These are phyloP conservation scores for Trichoderma guizhouense DNA, from an alignment of 2,329 filamentous ascomycete species.

Conservation along the genomic window DNA sequence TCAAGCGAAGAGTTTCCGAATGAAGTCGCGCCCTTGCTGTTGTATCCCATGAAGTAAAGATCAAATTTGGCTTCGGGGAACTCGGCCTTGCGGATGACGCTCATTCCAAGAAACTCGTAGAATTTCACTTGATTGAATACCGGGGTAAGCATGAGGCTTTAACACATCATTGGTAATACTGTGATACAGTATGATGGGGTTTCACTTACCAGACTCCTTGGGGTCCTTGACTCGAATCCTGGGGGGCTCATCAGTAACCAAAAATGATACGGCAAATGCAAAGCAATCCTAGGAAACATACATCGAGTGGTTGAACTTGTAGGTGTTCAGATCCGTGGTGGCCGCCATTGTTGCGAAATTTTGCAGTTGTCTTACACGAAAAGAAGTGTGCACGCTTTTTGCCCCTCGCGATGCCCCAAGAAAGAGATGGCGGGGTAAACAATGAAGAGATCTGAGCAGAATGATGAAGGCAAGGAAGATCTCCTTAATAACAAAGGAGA, in stretches of 20 bases:
- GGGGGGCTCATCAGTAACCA: constrained; percentile 20
- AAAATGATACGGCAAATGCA: not conserved
- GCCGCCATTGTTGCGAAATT: constrained; percentile 56
- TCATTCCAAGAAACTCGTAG: constrained; percentile 91
- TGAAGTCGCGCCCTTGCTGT: constrained; percentile 71
- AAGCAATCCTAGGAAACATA: constrained; percentile 31
- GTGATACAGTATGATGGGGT: not conserved
- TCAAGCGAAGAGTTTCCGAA: constrained; percentile 70
- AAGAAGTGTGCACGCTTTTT: not conserved
- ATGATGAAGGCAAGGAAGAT: not conserved
- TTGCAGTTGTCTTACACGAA: constrained; percentile 15
- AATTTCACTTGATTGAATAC: constrained; percentile 64
- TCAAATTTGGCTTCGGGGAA: constrained; percentile 90
- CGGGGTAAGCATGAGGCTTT: not conserved
- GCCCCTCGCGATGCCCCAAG: not conserved
- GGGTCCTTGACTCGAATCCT: constrained; percentile 96
- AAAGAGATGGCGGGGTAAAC: constrained; percentile 13
- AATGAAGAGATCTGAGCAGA: not conserved
- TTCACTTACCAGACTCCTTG: constrained; percentile 62
- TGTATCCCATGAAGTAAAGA: constrained; percentile 92
- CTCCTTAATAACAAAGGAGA: not conserved
- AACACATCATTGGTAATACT: not conserved
- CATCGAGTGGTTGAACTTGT: constrained; percentile 92
- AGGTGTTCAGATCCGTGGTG: constrained; percentile 69
- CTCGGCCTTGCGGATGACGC: constrained; percentile 72